Evolutionary conservation across 108 stramenopile species (phyloP), one percentile per base, ranked within the genome.

Genomic region (Pseudonitzschia delicatissima): DNA sequence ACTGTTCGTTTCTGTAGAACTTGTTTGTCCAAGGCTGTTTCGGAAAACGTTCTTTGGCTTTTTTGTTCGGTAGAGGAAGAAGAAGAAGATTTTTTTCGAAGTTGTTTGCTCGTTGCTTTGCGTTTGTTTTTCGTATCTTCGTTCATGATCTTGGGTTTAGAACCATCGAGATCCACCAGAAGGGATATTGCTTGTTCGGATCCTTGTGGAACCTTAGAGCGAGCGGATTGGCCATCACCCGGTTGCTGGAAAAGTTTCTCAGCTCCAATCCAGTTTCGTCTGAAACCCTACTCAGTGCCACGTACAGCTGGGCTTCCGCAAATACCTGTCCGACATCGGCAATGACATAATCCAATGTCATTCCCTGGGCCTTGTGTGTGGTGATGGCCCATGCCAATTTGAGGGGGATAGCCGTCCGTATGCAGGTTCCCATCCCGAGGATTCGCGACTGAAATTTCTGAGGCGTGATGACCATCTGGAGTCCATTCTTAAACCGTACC

Each of bases 291-390:
- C 90, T 92, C 9, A 97, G 59, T 6, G 96, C 96, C 18, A 95
- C 94, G 75, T 97, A 97, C 31, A 90, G 89, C 63, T 96, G 95
- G 21, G 90, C 96, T 52, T 82, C 87, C 33, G 90, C 94, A 78
- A 97, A 97, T 8, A 88, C 87, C 5, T 86, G 79, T 7, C 77
- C 64, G 35, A 95, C 67, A 68, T 85, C 87, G 15, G 94, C 90
- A 45, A 83, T 77, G 36, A 95, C 81, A 62, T 90, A 84, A 32
- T 83, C 82, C 63, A 87, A 68, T 0, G 83, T 87, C 72, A 87
- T 59, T 36, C 86, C 92, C 62, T 93, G 92, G 25, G 81, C 68
- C 45, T 93, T 93, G 76, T 93, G 92, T 0, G 87, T 79, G 33
- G 85, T 78, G n/a, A 93, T 77, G 11, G 85, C 83, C 88, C 88